phyloP scores from a whole-genome alignment of 177 flowering plant genomes.

The Vitis hybrid region DNA sequence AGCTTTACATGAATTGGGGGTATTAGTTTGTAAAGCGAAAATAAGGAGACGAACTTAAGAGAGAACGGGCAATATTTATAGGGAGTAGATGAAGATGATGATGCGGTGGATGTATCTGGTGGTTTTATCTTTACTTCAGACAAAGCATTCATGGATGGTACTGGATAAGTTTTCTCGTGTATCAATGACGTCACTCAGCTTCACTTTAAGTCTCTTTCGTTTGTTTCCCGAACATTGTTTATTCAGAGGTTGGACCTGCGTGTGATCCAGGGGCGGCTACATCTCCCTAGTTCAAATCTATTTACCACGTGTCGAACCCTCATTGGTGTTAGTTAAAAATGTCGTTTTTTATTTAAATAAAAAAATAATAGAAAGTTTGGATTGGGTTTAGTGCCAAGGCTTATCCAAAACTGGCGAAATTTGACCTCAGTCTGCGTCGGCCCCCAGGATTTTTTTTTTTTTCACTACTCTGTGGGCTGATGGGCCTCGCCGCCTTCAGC shows the following conservation, averaged over 20 bases:
- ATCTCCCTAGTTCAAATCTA: no score
- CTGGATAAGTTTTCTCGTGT: conserved; percentile 24
- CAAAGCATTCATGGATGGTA: no score
- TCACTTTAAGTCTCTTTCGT: conserved; percentile 3
- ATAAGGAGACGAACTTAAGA: accelerated
- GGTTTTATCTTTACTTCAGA: no score
- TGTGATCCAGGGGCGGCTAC: no score
- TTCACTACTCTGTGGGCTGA: no score
- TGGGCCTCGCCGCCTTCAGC: no score
- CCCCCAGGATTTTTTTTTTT: no score
- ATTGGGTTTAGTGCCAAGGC: not conserved
- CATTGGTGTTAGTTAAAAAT: no score
- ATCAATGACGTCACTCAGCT: conserved; percentile 4
- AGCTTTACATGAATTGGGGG: no score
- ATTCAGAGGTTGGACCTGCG: not conserved
- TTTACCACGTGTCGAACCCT: not conserved
- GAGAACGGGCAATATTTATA: not conserved
- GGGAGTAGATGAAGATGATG: not conserved
- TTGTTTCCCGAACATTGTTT: not conserved
- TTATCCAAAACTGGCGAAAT: no score
- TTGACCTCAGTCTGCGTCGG: no score
- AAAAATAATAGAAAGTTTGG: not conserved
- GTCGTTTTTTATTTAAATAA: no score
- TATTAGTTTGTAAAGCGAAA: not conserved
- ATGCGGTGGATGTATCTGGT: not conserved